A percentile compares a stretch with the other conserved stretches of the same genome.
These are phyloP conservation scores for Jimgerdemannia lactiflua DNA, from an alignment of 192 early-diverging fungal genomes.

Conservation along the genomic window DNA sequence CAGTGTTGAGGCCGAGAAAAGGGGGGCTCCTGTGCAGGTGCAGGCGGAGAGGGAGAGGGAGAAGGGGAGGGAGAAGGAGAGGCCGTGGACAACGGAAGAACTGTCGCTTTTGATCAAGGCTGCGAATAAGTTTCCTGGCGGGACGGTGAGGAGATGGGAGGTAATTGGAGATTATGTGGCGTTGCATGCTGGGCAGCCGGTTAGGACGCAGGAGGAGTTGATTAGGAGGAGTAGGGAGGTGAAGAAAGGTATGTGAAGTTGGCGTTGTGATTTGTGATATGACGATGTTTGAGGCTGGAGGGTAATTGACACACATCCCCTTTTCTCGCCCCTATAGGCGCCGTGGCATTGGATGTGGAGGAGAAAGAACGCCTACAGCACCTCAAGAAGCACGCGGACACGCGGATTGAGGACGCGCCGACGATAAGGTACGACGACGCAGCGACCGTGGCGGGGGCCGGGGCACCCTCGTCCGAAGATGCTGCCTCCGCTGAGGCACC, in stretches of 20 bases:
- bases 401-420: constrained; percentile 38
- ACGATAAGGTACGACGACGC: constrained; percentile 47
- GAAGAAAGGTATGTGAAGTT: constrained; percentile 47
- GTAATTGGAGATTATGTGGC: constrained; percentile 79
- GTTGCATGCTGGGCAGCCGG: constrained; percentile 59
- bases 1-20: constrained; percentile 22
- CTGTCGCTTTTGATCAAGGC: constrained; percentile 73
- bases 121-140: constrained; percentile 78
- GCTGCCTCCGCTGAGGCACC: no score
- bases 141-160: constrained; percentile 71
- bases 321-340: constrained; percentile 14
- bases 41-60: no score
- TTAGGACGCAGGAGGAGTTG: constrained; percentile 64
- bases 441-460: constrained; percentile 18
- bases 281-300: no score
- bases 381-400: constrained; percentile 31
- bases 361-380: constrained; percentile 36
- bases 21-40: not conserved
- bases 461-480: no score
- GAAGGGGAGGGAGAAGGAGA: constrained; percentile 5
- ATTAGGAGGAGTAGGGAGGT: constrained; percentile 68
- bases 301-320: no score
- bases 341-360: constrained; percentile 26
- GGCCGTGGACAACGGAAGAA: constrained; percentile 72
- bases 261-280: no score